Base-by-base conservation (phyloP, 768 basidiomycete genomes). In the Daedaleopsis nitida region DNA sequence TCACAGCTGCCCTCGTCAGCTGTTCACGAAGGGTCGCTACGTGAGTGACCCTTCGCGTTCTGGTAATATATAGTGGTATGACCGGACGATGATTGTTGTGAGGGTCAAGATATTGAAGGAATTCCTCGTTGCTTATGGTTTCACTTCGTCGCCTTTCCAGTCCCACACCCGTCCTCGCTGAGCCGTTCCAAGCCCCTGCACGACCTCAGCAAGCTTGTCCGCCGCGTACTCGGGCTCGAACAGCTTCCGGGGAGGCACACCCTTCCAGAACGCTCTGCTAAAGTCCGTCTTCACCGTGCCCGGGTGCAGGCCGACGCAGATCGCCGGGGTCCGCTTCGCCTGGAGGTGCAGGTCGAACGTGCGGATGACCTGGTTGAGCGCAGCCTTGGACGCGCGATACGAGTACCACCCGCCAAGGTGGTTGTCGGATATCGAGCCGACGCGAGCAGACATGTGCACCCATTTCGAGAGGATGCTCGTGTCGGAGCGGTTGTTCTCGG, bases 251-350 rank as follows among this genome's bases (percentile, higher is more conserved):
- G 75, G 68, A 10, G 71, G 65, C 10, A 75, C 73, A 1, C 79
- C 75, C 8, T 68, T 68, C 84, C 84, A 84, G 65, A 81, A 86
- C 3, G 73, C 77, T 64, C 75, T 80, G 75, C 83, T 85, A 58
- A 87, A 69, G 56, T 83, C 81, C 13, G 85, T 86, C 72, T 82
- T 83, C 42, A 86, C 81, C 0, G 85, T 86, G 1, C 84, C 85
- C 3, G 86, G 85, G 66, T 86, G 85, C 17, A 85, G 72, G 6
- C 82, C 83, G 24, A 85, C 77, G 64, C 79, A 81, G 49, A 86
- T 81, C 19, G 83, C 81, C 32, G 76, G 75, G 5, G 66, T 73
- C 52, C 76, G 78, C 64, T 80, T 78, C 72, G 78, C 74, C 66
- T 80, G 70, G 38, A 86, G 72, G 57, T 86, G 78, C 51, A 81